Conservation (phyloP, 805 yeast species). For the Kazachstania taianensis region DNA sequence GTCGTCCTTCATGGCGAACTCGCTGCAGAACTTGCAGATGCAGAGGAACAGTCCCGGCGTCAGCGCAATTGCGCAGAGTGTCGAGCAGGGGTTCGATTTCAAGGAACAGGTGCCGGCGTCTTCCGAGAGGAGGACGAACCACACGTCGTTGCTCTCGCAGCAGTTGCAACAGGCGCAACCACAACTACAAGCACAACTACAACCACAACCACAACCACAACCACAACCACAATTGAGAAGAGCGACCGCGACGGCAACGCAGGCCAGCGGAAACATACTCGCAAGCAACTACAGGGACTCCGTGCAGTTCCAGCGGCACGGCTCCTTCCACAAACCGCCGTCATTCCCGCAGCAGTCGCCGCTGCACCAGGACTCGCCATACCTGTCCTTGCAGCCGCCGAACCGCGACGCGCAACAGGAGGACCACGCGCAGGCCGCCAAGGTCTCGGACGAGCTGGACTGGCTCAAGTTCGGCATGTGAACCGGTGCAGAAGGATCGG, state of each 20-base stretch:
- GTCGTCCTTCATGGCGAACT: conserved; percentile 23
- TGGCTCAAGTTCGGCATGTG: conserved; percentile 30
- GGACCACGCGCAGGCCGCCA: conserved; percentile 4
- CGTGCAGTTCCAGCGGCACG: conserved; percentile 5
- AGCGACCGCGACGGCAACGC: conserved; percentile 3
- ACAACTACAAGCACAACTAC: neutral
- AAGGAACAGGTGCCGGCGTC: too few species aligned
- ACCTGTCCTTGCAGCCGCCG: neutral
- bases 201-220: neutral
- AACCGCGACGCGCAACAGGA: conserved; percentile 5
- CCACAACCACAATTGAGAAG: conserved; percentile 8
- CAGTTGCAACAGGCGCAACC: conserved; percentile 15
- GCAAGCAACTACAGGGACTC: conserved; percentile 2
- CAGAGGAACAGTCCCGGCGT: conserved; percentile 2
- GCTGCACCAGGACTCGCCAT: neutral
- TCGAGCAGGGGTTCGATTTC: too few species aligned
- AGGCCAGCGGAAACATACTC: neutral
- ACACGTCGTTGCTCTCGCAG: conserved; percentile 28
- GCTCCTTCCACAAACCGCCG: conserved; percentile 4
- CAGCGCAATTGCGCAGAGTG: neutral
- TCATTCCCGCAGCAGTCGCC: conserved; percentile 1
- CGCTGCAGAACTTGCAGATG: conserved; percentile 20
- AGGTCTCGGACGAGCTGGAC: conserved; percentile 25
- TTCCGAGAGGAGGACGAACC: conserved; percentile 10
- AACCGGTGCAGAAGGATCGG: too few species aligned